These are phyloP conservation scores for Euclidium syriacum DNA, from an alignment of 345 rosid genomes.

Conservation along the genomic window DNA sequence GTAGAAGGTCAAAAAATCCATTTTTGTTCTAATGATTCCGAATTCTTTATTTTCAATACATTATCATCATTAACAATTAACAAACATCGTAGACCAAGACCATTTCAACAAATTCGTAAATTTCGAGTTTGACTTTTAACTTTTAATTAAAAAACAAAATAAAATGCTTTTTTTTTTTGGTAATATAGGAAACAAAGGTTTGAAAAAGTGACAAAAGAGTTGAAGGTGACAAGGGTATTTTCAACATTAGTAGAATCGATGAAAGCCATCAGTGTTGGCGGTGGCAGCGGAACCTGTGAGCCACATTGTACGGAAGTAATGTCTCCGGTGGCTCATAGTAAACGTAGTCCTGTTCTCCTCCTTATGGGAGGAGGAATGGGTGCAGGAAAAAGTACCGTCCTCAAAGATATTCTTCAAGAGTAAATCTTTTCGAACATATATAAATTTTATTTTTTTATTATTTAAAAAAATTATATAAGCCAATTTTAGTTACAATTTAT, in stretches of 20 bases:
- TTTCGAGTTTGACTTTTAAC: not conserved
- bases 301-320: constrained; percentile 59
- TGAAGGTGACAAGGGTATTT: constrained; percentile 68
- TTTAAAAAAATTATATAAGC: not conserved
- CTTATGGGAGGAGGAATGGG: constrained; percentile 99
- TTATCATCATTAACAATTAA: not conserved
- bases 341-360: constrained; percentile 85
- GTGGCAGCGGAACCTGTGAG: constrained; percentile 33
- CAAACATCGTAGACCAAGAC: not conserved
- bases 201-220: constrained; percentile 58
- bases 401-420: constrained; percentile 77
- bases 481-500: not conserved
- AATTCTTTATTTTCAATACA: not conserved
- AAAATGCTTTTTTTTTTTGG: not conserved
- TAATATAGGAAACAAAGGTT: constrained; percentile 63
- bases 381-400: constrained; percentile 94
- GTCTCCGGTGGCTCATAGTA: constrained; percentile 68
- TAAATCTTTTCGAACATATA: constrained; percentile 14
- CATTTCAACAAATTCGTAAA: not conserved
- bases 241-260: constrained; percentile 77
- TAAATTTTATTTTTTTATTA: not conserved
- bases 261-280: constrained; percentile 48
- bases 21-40: not conserved
- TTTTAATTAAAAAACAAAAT: too few relatives aligned
- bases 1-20: not conserved